Evolutionary conservation across 495 filamentous ascomycete species (phyloP).

Genomic region (Astrocystis sublimbata): DNA sequence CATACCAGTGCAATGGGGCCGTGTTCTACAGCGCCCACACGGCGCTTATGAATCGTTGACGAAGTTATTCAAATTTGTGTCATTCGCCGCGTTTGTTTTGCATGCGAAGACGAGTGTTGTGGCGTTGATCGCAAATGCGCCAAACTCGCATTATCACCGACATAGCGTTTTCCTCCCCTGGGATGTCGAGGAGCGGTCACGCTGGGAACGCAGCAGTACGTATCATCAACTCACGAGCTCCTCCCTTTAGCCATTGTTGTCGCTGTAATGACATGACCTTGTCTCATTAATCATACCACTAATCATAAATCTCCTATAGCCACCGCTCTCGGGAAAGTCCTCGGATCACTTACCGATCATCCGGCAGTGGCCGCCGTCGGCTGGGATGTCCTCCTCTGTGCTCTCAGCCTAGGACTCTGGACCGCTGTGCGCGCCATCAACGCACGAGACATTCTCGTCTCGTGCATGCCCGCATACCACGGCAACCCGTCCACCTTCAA

Average conservation of each 20-base stretch:
- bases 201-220: constrained; percentile 39
- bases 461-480: constrained; percentile 24
- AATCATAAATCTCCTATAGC: constrained; percentile 1
- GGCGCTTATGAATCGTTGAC: constrained; percentile 40
- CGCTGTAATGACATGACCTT: too few species aligned
- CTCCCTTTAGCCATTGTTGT: too few species aligned
- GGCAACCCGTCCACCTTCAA: background rate
- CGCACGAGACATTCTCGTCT: constrained; percentile 39
- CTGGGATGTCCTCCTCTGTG: constrained; percentile 53
- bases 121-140: constrained; percentile 43
- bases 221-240: background rate
- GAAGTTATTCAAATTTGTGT: constrained; percentile 45
- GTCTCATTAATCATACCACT: background rate
- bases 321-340: constrained; percentile 43
- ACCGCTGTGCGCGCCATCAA: constrained; percentile 51
- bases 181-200: constrained; percentile 40
- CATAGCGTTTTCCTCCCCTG: constrained; percentile 46
- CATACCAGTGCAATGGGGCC: constrained; percentile 45
- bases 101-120: constrained; percentile 40
- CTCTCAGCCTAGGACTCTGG: constrained; percentile 55
- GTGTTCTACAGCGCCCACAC: constrained; percentile 37
- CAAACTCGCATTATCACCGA: constrained; percentile 46
- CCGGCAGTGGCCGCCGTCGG: constrained; percentile 51
- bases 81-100: constrained; percentile 35
- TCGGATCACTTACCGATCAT: constrained; percentile 46